phyloP scores from a whole-genome alignment of 345 rosid species.

The Citrus glauca region DNA sequence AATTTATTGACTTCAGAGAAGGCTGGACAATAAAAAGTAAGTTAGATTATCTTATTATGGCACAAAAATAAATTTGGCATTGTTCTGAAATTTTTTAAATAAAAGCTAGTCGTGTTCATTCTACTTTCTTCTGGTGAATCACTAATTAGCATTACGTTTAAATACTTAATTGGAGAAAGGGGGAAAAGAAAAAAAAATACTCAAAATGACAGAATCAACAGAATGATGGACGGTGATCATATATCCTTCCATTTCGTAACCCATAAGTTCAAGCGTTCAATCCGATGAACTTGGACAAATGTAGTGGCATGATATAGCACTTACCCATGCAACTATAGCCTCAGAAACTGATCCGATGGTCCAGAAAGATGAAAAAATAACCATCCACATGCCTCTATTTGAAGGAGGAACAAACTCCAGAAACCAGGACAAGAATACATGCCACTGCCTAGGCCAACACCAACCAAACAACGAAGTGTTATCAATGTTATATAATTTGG shows the following conservation, averaged over 20 bases:
- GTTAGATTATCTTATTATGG: not conserved
- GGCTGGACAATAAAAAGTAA: not conserved
- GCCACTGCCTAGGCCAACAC: constrained; percentile 58
- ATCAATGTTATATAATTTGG: constrained; percentile 39
- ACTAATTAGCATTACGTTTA: not conserved
- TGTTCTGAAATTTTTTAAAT: not conserved
- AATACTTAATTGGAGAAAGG: not conserved
- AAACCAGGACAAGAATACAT: constrained; percentile 57
- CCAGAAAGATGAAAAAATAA: constrained; percentile 49
- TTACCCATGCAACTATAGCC: constrained; percentile 58
- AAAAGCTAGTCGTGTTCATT: not conserved
- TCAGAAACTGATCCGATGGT: constrained; percentile 48
- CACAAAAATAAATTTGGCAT: not conserved
- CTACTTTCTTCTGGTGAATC: not conserved
- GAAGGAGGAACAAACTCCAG: constrained; percentile 59
- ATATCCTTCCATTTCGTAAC: not conserved
- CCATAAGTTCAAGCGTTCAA: not conserved
- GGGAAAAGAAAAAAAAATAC: too few relatives aligned
- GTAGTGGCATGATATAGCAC: not conserved
- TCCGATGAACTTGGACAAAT: not conserved
- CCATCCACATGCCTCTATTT: constrained; percentile 58
- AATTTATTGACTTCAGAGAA: not conserved
- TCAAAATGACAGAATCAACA: not conserved
- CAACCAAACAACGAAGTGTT: constrained; percentile 43
- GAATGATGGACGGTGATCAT: too few relatives aligned